Evolutionary conservation across 2,329 filamentous ascomycete species (phyloP), one percentile per base, ranked within the genome.

Genomic region (Penicillium olsonii): DNA sequence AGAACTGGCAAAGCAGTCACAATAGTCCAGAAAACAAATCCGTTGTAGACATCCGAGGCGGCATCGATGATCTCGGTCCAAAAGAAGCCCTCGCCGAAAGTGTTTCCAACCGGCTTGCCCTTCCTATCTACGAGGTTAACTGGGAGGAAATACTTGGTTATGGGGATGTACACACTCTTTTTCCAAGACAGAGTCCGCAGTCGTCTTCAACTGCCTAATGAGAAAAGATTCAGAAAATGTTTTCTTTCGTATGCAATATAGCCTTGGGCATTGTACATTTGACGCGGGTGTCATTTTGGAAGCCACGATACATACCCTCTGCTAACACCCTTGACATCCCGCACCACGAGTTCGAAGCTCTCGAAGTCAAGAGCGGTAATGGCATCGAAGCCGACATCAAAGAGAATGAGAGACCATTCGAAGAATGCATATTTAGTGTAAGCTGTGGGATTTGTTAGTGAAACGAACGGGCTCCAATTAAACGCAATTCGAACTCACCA

Each of bases 281-380:
- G 61, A 57, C 50, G 53, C 50, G 50, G 57, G 45, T 76, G 77
- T 83, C 92, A 96, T 78, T 84, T 90, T 63, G 92, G 92, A 82
- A 96, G 91, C 87, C 87, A 87, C 77, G 86, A 84, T 77, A 99
- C 94, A 83, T 99, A 99, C 94, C 92, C 92, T 89, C 92, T 92
- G 80, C 88, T 94, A 68, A 87, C 76, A 58, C 91, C 92, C 77
- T 91, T 92, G 60, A 92, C 82, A 76, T 97, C 92, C 77, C 84
- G 90, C 57, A 99, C 80, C 61, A 91, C 81, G 64, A 99, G 77
- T 71, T 97, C 92, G 67, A 97, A 88, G 46, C 87, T 84, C 55
- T 85, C 81, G 76, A 97, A 99, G 76, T 99, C 94, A 64, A 95
- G 77, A 49, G 90, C 87, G 10, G 94, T 97, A 52, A 97, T 87